A percentile compares a stretch with the other conserved stretches of the same genome.
Conservation (phyloP, 2,329 filamentous ascomycete genomes). For the Ascochyta clinopodiicola region DNA sequence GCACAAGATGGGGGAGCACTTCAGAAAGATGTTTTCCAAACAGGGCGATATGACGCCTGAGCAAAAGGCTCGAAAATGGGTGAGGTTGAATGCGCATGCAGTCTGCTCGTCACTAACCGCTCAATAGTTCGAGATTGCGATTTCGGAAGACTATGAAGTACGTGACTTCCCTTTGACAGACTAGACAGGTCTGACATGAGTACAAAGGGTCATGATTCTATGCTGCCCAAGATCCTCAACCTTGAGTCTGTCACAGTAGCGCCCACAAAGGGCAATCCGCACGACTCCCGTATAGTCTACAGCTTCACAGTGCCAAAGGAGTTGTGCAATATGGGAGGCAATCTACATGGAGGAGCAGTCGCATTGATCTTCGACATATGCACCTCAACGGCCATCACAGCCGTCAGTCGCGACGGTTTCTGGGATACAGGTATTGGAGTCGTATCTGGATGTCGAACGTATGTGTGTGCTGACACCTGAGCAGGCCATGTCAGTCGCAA, state of each 20-base stretch:
- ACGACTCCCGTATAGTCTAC: constrained; percentile 50
- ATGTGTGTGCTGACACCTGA: neutral
- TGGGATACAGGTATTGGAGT: constrained; percentile 47
- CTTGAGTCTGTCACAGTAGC: constrained; percentile 43
- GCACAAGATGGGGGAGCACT: constrained; percentile 9
- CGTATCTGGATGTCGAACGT: neutral
- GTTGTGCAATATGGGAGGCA: constrained; percentile 54
- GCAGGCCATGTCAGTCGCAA: constrained; percentile 48
- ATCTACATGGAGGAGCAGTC: constrained; percentile 62
- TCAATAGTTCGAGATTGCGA: constrained; percentile 29
- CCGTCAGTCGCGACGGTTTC: constrained; percentile 41
- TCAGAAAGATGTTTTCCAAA: constrained; percentile 3
- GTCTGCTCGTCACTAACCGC: neutral
- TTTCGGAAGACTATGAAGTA: constrained; percentile 35
- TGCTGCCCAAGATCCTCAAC: constrained; percentile 39
- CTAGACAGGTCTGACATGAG: constrained; percentile 3
- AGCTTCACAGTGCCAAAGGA: constrained; percentile 52
- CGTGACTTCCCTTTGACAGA: neutral
- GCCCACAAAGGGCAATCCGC: constrained; percentile 36
- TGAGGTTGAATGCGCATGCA: neutral
- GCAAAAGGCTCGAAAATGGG: constrained; percentile 31
- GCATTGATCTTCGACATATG: constrained; percentile 63
- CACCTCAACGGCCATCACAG: constrained; percentile 50
- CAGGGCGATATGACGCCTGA: constrained; percentile 21
- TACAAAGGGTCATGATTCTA: constrained; percentile 41